These are phyloP conservation scores for Diaporthe velutina DNA, from an alignment of 2,329 filamentous ascomycete species.

Conservation along the genomic window DNA sequence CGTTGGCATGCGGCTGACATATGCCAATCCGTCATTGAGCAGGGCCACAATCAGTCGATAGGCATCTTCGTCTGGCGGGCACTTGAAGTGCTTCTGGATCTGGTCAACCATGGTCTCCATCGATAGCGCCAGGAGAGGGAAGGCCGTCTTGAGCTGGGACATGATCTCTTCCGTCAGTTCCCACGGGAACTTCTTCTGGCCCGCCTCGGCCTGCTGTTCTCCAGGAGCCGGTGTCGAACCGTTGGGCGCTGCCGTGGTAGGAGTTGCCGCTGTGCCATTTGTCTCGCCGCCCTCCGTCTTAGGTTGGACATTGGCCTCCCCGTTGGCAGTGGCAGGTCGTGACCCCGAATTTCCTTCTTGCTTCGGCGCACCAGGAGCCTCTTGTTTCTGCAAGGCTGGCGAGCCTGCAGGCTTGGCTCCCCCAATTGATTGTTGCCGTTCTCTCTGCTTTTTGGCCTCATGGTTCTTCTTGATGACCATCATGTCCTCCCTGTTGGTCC, in stretches of 20 bases:
- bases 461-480: conserved; percentile 90
- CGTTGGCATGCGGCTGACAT: conserved; percentile 87
- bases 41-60: conserved; percentile 97
- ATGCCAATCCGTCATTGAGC: conserved; percentile 93
- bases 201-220: conserved; percentile 47
- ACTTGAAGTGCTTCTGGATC: conserved; percentile 99
- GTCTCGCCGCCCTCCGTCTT: conserved; percentile 61
- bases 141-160: conserved; percentile 94
- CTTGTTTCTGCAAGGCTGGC: conserved; percentile 66
- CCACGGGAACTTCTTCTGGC: conserved; percentile 86
- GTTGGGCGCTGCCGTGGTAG: conserved; percentile 39
- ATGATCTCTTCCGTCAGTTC: conserved; percentile 97
- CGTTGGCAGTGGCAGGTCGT: conserved; percentile 65
- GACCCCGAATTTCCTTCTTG: conserved; percentile 52
- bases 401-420: conserved; percentile 60
- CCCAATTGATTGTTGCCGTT: conserved; percentile 60
- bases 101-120: conserved; percentile 99
- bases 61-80: conserved; percentile 96
- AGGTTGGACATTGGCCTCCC: conserved; percentile 54
- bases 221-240: conserved; percentile 36
- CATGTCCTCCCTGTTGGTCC: conserved; percentile 96
- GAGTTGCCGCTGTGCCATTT: conserved; percentile 40
- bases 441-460: conserved; percentile 75
- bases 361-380: conserved; percentile 53
- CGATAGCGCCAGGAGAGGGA: conserved; percentile 92